Evolutionary conservation across 768 basidiomycete species (phyloP), one percentile per base, ranked within the genome.

Genomic region (Trametes cingulata): DNA sequence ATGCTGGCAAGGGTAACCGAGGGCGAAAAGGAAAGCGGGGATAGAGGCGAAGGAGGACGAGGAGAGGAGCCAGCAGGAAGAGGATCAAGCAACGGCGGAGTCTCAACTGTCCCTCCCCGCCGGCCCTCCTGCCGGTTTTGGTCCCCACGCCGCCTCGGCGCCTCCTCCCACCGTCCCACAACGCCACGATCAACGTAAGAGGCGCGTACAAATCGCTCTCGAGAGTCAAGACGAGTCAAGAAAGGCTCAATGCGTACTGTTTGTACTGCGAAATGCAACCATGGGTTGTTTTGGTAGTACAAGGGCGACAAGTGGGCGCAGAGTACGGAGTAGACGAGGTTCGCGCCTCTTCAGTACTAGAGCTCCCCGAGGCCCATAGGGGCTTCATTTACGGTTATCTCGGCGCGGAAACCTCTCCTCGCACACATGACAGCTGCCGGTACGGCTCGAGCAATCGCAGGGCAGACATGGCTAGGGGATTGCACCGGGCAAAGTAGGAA

Each of bases 1-100:
- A 91, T 92, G 55, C 43, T 58, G 61, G 50, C 50, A 39, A 57
- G 48, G 52, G 51, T 53, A 43, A 58, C 55, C 50, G 56, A 64
- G 63, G 56, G 64, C 43, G 60, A 58, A 56, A 47, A 66, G 62
- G 39, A 45, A 63, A 33, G 25, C 47, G 39, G 40, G 52, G 58
- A 50, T 29, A 39, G 43, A 52, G 54, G 41, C 52, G 49, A 61
- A 49, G 59, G 58, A 60, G 37, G 56, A 46, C 56, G 51, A 61
- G 59, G 43, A 57, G 55, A 51, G 47, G 45, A 37, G 49, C 52
- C 46, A 41, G 55, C 35, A 42, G 29, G 49, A 43, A 39, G 52
- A 56, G 58, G 53, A 64, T 43, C 59, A 48, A 41, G 56, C 55
- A 57, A 56, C 58, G 52, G 62, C 63, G 63, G 63, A 64, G 63